Evolutionary conservation across 352 stramenopile species (phyloP), one percentile per base, ranked within the genome.

Genomic region (Globisporangium emineosum): DNA sequence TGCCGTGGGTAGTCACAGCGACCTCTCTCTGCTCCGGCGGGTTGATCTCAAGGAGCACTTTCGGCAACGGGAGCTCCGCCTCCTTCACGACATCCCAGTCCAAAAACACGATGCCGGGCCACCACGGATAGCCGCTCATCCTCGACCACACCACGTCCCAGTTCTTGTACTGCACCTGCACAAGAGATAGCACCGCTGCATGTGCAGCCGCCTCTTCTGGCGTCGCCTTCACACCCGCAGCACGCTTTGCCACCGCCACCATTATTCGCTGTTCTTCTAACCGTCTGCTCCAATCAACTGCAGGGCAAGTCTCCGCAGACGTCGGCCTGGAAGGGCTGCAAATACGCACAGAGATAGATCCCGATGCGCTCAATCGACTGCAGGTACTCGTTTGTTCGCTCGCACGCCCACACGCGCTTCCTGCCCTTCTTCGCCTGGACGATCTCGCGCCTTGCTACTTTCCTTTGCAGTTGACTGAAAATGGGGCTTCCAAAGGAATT

Each of bases 141-240:
- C 91, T 90, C 47, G 78, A 73, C 87, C 87, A 95, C 4, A 95
- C 87, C 13, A 95, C 67, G 64, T 93, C 83, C 52, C 83, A 85
- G 62, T 89, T 78, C 32, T 76, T 75, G 69, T 90, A 91, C 33
- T 79, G 47, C 65, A 83, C 75, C 42, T 86, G 63, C 30, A 91
- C 75, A 23, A 74, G 62, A 5, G 61, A 35, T n/a, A 83, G 65
- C 21, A 70, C 77, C 25, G 64, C 72, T 25, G 65, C 54, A 27
- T 62, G 53, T 3, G 15, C 40, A 47, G 40, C 40, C 15, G 40
- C 40, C 17, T 57, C 62, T 37, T 68, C 65, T 7, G 62, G 62
- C 27, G 74, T 71, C 33, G 52, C 54, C 37, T 68, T 76, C 25
- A 60, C 42, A 54, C 70, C 71, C 66, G 65, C 75, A 6, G 56